Base-by-base conservation (phyloP, 1,284 basidiomycete species). In the Moesziomyces sp. region DNA sequence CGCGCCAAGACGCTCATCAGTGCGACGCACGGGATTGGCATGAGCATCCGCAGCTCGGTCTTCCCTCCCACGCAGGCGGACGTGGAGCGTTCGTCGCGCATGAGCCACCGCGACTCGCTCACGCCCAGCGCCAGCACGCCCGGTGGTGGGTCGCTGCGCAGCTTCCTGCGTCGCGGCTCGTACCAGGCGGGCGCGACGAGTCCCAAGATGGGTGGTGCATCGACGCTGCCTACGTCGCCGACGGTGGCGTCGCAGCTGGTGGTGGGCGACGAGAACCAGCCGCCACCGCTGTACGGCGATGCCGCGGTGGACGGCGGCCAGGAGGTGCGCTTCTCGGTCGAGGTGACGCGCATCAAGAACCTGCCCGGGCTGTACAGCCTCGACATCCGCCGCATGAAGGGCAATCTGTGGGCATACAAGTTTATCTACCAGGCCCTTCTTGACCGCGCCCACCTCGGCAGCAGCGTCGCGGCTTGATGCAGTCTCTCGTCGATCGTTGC, bases 381-480 rank as follows among this genome's bases (percentile, higher is more conserved):
- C 21, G 82, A 83, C 52, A 82, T 83, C 44, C 70, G 82, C 13
- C 62, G 81, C 30, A 76, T 83, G 74, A 80, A 82, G 63, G 82
- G 82, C 46, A 82, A 83, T 46, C 44, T 81, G 14, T 82, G 78
- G 75, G 73, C 78, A 7, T 83, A 79, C 69, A 83, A 83, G 76
- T 83, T 81, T 52, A 56, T 83, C 58, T 83, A 83, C 58, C 74
- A 80, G 45, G 76, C 77, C 11, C 46, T 83, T 10, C 65, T 83
- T 9, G 76, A 76, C 46, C 64, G 74, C 3, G 68, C 74, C 48
- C 71, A 78, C 34, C 60, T 79, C 8, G 61, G 54, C 5, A 64
- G 61, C 50, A 50, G 52, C 23, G 24, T 43, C n/a, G 44, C 34
- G 30, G 21, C 23, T 7, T 52, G 26, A 28, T 28, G 34, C 34